These are phyloP conservation scores for Otatea glauca DNA, from an alignment of 176 grass and related monocot genomes.

Conservation along the genomic window DNA sequence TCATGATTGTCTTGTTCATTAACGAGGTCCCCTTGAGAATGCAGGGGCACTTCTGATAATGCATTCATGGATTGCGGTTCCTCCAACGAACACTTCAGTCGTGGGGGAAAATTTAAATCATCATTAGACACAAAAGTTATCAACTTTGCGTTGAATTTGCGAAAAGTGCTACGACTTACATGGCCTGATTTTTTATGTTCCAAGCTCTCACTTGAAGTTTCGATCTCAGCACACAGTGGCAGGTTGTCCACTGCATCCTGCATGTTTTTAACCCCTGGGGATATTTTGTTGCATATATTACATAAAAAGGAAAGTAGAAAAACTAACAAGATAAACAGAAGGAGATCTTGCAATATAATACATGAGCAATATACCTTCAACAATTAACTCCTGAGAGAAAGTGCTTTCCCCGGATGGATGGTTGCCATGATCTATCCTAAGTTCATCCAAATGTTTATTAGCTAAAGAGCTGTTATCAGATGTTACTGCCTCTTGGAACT, in stretches of 20 bases:
- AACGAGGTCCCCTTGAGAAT: conserved; percentile 26
- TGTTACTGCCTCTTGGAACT: conserved; percentile 14
- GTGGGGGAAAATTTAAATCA: not conserved
- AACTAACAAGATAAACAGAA: not conserved
- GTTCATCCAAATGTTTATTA: conserved; percentile 29
- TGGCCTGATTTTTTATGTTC: conserved; percentile 27
- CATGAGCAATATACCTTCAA: conserved; percentile 50
- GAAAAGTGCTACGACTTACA: conserved; percentile 41
- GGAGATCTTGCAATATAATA: not conserved
- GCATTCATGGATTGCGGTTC: conserved; percentile 28
- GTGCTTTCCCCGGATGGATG: conserved; percentile 13
- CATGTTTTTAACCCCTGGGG: conserved; percentile 43
- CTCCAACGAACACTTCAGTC: conserved; percentile 33
- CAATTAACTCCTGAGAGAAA: conserved; percentile 36
- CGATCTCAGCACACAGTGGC: not conserved
- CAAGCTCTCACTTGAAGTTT: conserved; percentile 31
- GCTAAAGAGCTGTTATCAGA: not conserved
- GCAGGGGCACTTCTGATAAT: conserved; percentile 20
- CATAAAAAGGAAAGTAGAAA: conserved; percentile 28
- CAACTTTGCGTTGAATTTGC: conserved; percentile 17
- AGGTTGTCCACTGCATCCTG: conserved; percentile 19
- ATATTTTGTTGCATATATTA: conserved; percentile 17
- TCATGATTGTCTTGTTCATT: conserved; percentile 43
- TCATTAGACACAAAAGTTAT: conserved; percentile 25
- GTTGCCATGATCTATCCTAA: conserved; percentile 21